Evolutionary conservation across 2,329 filamentous ascomycete genomes (phyloP).

Genomic region (Trichoderma cornu-damae): DNA sequence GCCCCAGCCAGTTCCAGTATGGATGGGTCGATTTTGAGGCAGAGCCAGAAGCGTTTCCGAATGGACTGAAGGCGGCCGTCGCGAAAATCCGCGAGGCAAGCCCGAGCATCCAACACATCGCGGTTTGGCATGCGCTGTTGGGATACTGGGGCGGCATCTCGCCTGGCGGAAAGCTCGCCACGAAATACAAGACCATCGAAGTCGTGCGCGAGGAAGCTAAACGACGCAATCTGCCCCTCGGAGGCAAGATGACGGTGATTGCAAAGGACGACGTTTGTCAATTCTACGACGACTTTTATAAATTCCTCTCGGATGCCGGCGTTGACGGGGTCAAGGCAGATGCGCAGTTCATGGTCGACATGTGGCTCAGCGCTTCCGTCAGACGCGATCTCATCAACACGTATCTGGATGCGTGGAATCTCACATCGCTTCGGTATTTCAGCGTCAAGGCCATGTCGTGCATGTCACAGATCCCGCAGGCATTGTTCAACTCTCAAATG

Average conservation of each 20-base stretch:
- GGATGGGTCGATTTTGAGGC: constrained; percentile 85
- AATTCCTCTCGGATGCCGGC: constrained; percentile 67
- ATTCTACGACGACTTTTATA: constrained; percentile 90
- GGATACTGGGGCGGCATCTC: constrained; percentile 92
- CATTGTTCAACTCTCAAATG: constrained; percentile 79
- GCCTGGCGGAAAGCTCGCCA: constrained; percentile 65
- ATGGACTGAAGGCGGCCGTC: constrained; percentile 69
- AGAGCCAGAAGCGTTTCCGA: constrained; percentile 70
- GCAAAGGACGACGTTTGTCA: constrained; percentile 65
- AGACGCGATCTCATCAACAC: constrained; percentile 66
- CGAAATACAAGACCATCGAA: constrained; percentile 69
- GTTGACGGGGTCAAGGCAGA: constrained; percentile 91
- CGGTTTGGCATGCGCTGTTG: constrained; percentile 87
- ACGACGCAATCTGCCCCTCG: constrained; percentile 45
- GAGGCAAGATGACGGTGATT: constrained; percentile 66
- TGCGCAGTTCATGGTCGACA: constrained; percentile 83
- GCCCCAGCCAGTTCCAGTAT: constrained; percentile 49
- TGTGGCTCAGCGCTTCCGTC: constrained; percentile 60
- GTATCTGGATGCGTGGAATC: constrained; percentile 83
- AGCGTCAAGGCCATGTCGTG: constrained; percentile 76
- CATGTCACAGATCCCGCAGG: constrained; percentile 87
- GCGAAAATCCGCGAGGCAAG: constrained; percentile 63
- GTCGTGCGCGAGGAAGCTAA: constrained; percentile 47
- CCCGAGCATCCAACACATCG: constrained; percentile 72
- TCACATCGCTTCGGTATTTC: constrained; percentile 73